Evolutionary conservation across 495 filamentous ascomycete species (phyloP).

Genomic region (Chlorociboria aeruginascens): DNA sequence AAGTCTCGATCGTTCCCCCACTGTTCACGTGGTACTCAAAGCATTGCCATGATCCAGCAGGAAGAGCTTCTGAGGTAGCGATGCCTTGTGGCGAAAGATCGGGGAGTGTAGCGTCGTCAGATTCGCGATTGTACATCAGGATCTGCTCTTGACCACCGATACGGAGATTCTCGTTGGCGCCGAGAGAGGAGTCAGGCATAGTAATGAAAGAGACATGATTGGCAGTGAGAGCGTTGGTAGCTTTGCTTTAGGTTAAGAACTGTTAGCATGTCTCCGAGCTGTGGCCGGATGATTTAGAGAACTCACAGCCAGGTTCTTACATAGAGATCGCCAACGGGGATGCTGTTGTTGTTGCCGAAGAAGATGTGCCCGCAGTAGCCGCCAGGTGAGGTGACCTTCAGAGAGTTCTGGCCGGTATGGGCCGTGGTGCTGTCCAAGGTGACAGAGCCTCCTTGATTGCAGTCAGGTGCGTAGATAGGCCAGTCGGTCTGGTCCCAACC

Average conservation of each 20-base stretch:
- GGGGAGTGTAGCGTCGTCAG: constrained; percentile 47
- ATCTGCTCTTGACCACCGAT: constrained; percentile 45
- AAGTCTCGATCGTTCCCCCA: constrained; percentile 44
- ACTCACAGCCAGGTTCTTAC: constrained; percentile 42
- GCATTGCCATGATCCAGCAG: constrained; percentile 37
- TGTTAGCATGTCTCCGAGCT: constrained; percentile 17
- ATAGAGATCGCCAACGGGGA: constrained; percentile 44
- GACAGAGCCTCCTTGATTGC: constrained; percentile 42
- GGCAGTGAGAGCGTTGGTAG: constrained; percentile 37
- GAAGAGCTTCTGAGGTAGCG: constrained; percentile 34
- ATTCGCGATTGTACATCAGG: constrained; percentile 49
- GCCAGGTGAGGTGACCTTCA: constrained; percentile 37
- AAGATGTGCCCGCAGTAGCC: constrained; percentile 50
- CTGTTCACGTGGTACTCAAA: constrained; percentile 45
- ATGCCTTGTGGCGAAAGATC: constrained; percentile 44
- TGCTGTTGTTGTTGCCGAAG: constrained; percentile 41
- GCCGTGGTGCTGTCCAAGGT: constrained; percentile 37
- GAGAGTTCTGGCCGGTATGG: constrained; percentile 42
- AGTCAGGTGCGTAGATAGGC: constrained; percentile 42
- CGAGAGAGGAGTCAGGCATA: constrained; percentile 44
- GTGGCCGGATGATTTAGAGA: background rate
- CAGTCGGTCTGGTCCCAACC: constrained; percentile 41
- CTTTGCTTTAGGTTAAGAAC: constrained; percentile 27
- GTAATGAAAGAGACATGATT: constrained; percentile 48
- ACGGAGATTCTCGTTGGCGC: constrained; percentile 41